Evolutionary conservation across 805 yeast genomes (phyloP).

Genomic region (Clavispora vitiphila): DNA sequence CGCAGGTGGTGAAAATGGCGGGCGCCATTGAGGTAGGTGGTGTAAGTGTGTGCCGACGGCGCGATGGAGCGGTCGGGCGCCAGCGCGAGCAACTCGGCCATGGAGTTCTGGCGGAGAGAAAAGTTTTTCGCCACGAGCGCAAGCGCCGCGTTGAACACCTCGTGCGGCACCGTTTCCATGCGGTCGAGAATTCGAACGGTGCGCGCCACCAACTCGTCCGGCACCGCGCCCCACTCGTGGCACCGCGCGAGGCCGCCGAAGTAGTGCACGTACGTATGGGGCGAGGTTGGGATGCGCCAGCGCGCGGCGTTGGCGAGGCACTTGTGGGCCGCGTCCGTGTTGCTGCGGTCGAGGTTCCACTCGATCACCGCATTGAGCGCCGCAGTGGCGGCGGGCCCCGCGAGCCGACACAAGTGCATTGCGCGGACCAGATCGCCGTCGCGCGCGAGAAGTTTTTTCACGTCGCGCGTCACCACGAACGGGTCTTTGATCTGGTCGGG

Average conservation of each 20-base stretch:
- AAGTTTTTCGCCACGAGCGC: conserved; percentile 31
- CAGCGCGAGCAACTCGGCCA: conserved; percentile 34
- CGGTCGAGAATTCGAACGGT: conserved; percentile 20
- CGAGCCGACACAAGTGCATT: conserved; percentile 39
- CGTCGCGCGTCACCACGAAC: conserved; percentile 49
- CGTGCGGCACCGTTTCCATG: conserved; percentile 9
- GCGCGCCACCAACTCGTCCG: conserved; percentile 15
- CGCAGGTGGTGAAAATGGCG: conserved; percentile 15
- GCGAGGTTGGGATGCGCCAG: conserved; percentile 53
- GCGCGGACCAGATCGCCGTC: conserved; percentile 51
- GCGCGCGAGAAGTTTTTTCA: conserved; percentile 44
- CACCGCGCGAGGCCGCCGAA: conserved; percentile 33
- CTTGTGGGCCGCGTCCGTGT: conserved; percentile 46
- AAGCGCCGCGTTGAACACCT: conserved; percentile 35
- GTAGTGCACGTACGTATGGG: conserved; percentile 33
- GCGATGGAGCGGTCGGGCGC: conserved; percentile 15
- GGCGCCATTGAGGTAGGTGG: conserved; percentile 34
- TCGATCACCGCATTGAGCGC: conserved; percentile 60
- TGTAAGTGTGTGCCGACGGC: conserved; percentile 35
- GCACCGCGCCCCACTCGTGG: conserved; percentile 29
- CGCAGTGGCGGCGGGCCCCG: conserved; percentile 44
- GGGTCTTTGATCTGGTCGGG: conserved; percentile 58
- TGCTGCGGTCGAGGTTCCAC: conserved; percentile 40
- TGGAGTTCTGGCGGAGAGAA: conserved; percentile 25
- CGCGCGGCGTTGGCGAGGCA: conserved; percentile 53